phyloP scores from a whole-genome alignment of 2,329 filamentous ascomycete species.

The Epichloe sp. region DNA sequence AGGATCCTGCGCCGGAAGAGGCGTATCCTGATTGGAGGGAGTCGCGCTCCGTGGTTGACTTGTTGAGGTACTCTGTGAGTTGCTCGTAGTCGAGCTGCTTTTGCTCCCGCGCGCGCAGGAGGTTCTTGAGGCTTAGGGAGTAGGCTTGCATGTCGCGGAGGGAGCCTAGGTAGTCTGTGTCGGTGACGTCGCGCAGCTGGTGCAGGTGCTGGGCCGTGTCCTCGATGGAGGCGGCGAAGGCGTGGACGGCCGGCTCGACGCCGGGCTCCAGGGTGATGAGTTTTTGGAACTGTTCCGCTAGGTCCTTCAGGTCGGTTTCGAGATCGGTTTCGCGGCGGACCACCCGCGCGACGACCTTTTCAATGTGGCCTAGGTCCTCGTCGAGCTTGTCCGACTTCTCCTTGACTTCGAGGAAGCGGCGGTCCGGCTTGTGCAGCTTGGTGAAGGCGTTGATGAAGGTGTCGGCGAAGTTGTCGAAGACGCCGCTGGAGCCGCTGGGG shows the following conservation, averaged over 20 bases:
- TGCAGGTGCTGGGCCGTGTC: conserved; percentile 69
- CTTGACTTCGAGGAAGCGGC: conserved; percentile 84
- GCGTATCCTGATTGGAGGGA: conserved; percentile 50
- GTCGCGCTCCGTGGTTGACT: conserved; percentile 78
- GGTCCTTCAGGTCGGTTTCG: conserved; percentile 75
- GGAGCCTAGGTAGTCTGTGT: conserved; percentile 88
- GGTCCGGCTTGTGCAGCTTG: conserved; percentile 90
- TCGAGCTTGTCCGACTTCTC: conserved; percentile 90
- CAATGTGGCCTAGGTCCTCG: conserved; percentile 82
- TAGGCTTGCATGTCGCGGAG: conserved; percentile 94
- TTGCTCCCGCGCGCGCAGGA: conserved; percentile 87
- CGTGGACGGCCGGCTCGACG: conserved; percentile 67
- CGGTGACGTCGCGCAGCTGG: conserved; percentile 76
- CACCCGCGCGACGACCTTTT: conserved; percentile 89
- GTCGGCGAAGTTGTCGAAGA: conserved; percentile 92
- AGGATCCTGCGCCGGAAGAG: conserved; percentile 53
- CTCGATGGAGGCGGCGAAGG: conserved; percentile 76
- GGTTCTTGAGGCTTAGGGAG: conserved; percentile 69
- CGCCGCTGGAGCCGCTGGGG: conserved; percentile 43
- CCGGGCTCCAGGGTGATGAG: conserved; percentile 81
- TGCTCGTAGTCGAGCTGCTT: conserved; percentile 98
- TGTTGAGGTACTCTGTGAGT: conserved; percentile 88
- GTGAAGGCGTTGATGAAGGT: conserved; percentile 95
- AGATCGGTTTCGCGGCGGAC: conserved; percentile 78
- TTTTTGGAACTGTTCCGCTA: conserved; percentile 85